A percentile compares a stretch with the other conserved stretches of the same genome.
phyloP scores from a whole-genome alignment of 192 early-diverging fungal species.

The Rhizophagus clarus region DNA sequence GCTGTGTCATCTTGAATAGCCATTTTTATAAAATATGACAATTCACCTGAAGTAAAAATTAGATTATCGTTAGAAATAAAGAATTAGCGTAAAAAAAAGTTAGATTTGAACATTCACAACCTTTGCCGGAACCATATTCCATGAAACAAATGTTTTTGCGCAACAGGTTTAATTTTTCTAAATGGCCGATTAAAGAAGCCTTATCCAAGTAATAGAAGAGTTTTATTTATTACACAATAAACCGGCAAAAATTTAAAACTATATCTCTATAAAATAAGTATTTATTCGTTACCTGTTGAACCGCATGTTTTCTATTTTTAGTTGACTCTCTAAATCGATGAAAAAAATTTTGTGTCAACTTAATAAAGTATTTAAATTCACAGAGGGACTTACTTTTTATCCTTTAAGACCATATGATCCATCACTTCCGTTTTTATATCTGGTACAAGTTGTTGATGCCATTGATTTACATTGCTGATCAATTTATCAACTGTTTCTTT shows the following conservation, averaged over 20 bases:
- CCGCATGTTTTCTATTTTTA: conserved; percentile 52
- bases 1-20: conserved; percentile 43
- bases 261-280: background rate
- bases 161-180: conserved; percentile 63
- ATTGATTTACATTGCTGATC: conserved; percentile 18
- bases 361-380: background rate
- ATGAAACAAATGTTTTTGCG: conserved; percentile 59
- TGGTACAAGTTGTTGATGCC: background rate
- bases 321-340: conserved; percentile 35
- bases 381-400: background rate
- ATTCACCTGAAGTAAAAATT: conserved; percentile 36
- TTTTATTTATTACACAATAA: background rate
- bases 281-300: conserved; percentile 47
- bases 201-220: conserved; percentile 29
- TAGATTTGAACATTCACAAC: conserved; percentile 34
- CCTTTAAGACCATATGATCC: conserved; percentile 21
- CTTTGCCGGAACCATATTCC: conserved; percentile 83
- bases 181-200: conserved; percentile 82
- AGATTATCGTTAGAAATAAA: background rate
- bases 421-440: background rate
- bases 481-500: conserved; percentile 14
- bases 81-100: background rate
- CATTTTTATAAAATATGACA: conserved; percentile 50
- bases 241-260: background rate
- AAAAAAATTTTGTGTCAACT: background rate